phyloP scores from a whole-genome alignment of 2,329 filamentous ascomycete genomes.

The Penicillium sp. region DNA sequence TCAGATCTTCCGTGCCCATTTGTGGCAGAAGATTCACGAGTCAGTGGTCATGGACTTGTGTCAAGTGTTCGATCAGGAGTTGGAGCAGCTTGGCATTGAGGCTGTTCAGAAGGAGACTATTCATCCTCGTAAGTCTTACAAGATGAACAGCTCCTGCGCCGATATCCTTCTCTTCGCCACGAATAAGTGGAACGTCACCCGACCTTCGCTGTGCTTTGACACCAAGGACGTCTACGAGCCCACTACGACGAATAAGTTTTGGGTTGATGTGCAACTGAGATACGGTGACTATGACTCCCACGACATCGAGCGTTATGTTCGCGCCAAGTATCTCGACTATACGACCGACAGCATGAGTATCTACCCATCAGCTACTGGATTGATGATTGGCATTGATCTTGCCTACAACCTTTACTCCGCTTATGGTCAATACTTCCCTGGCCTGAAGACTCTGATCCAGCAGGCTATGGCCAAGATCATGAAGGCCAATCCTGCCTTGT shows the following conservation, averaged over 20 bases:
- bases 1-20: slow-evolving; percentile 98
- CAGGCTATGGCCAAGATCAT: slow-evolving; percentile 99
- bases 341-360: slow-evolving; percentile 99
- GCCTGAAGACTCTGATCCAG: slow-evolving; percentile 90
- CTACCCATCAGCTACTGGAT: slow-evolving; percentile 91
- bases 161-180: slow-evolving; percentile 96
- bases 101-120: slow-evolving; percentile 99
- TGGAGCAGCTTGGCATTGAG: slow-evolving; percentile 94
- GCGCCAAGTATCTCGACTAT: slow-evolving; percentile 98
- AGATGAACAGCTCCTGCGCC: slow-evolving; percentile 99
- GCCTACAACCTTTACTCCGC: slow-evolving; percentile 98
- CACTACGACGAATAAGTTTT: slow-evolving; percentile 98
- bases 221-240: slow-evolving; percentile 94
- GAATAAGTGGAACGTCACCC: slow-evolving; percentile 98
- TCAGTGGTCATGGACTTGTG: slow-evolving; percentile 98
- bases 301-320: slow-evolving; percentile 96
- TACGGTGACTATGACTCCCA: slow-evolving; percentile 99
- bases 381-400: slow-evolving; percentile 97
- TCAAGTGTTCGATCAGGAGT: slow-evolving; percentile 96
- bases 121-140: slow-evolving; percentile 98
- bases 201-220: slow-evolving; percentile 90
- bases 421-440: slow-evolving; percentile 98
- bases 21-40: slow-evolving; percentile 99
- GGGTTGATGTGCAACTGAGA: slow-evolving; percentile 93
- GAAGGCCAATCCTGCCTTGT: slow-evolving; percentile 97